Percentiles rank a stretch among this genome's conserved stretches.
Evolutionary conservation across 371 early-diverging fungal species (phyloP).

Genomic region (Encephalitozoon romaleae): DNA sequence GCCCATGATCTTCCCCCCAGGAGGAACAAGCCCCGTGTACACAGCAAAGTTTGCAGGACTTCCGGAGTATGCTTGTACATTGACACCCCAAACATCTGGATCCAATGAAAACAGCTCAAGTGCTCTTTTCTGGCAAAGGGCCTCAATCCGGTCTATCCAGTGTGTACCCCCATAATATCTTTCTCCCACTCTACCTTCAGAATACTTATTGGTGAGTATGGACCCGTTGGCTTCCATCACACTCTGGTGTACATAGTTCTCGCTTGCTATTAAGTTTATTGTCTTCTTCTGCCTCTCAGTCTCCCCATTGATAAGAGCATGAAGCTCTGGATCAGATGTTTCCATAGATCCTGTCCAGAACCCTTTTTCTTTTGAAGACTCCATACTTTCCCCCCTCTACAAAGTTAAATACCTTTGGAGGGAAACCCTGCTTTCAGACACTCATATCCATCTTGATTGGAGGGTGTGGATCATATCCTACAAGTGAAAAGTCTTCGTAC

Average conservation of each 20-base stretch:
- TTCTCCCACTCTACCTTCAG: constrained; percentile 75
- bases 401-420: not conserved
- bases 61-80: constrained; percentile 89
- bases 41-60: constrained; percentile 88
- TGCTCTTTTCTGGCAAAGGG: constrained; percentile 74
- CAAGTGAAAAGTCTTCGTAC: constrained; percentile 72
- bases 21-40: constrained; percentile 82
- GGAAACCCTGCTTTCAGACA: constrained; percentile 58
- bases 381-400: not conserved
- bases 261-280: constrained; percentile 82
- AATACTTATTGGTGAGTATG: constrained; percentile 96
- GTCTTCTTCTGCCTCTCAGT: constrained; percentile 84
- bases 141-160: constrained; percentile 86
- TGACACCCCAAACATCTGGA: constrained; percentile 86
- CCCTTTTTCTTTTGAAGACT: not conserved
- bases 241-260: constrained; percentile 89
- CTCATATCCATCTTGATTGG: constrained; percentile 91
- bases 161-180: constrained; percentile 98
- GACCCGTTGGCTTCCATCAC: constrained; percentile 92
- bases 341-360: constrained; percentile 4
- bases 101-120: constrained; percentile 78
- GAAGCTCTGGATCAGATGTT: constrained; percentile 74
- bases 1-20: constrained; percentile 96
- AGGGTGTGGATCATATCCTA: constrained; percentile 74
- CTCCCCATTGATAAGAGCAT: constrained; percentile 81